Percentiles rank a stretch among this genome's conserved stretches.
Evolutionary conservation across 2,329 filamentous ascomycete genomes (phyloP).

Genomic region (Claviceps arundinis): DNA sequence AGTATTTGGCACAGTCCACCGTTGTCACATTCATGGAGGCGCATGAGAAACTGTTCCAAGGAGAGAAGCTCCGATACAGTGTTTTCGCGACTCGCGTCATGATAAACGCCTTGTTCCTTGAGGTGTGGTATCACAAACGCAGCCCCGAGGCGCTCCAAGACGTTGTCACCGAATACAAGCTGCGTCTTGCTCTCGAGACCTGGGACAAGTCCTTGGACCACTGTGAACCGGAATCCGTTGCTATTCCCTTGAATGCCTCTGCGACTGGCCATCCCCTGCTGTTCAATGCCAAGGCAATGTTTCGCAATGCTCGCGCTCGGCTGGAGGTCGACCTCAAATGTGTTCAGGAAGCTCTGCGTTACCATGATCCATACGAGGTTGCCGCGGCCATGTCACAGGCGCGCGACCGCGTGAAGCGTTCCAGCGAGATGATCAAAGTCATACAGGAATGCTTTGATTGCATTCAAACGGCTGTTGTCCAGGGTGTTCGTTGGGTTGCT

Average conservation of each 20-base stretch:
- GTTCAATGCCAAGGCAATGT: slow-evolving; percentile 97
- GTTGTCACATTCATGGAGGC: slow-evolving; percentile 84
- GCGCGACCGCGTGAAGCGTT: slow-evolving; percentile 86
- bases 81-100: slow-evolving; percentile 94
- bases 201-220: slow-evolving; percentile 95
- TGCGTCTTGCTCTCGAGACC: slow-evolving; percentile 88
- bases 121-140: slow-evolving; percentile 98
- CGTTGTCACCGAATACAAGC: slow-evolving; percentile 95
- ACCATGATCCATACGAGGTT: slow-evolving; percentile 95
- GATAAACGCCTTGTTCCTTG: slow-evolving; percentile 96
- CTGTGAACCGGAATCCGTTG: slow-evolving; percentile 80
- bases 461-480: slow-evolving; percentile 86
- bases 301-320: slow-evolving; percentile 81
- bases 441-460: slow-evolving; percentile 97
- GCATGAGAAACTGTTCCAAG: slow-evolving; percentile 90
- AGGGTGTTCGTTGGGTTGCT: slow-evolving; percentile 96
- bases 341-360: slow-evolving; percentile 89
- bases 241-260: slow-evolving; percentile 81
- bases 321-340: slow-evolving; percentile 92
- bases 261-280: slow-evolving; percentile 93
- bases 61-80: slow-evolving; percentile 80
- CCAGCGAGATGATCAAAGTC: slow-evolving; percentile 95
- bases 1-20: slow-evolving; percentile 56
- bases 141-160: slow-evolving; percentile 96
- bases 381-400: slow-evolving; percentile 93